phyloP scores from a whole-genome alignment of 768 basidiomycete genomes.

The Cyclocybe aegerita region DNA sequence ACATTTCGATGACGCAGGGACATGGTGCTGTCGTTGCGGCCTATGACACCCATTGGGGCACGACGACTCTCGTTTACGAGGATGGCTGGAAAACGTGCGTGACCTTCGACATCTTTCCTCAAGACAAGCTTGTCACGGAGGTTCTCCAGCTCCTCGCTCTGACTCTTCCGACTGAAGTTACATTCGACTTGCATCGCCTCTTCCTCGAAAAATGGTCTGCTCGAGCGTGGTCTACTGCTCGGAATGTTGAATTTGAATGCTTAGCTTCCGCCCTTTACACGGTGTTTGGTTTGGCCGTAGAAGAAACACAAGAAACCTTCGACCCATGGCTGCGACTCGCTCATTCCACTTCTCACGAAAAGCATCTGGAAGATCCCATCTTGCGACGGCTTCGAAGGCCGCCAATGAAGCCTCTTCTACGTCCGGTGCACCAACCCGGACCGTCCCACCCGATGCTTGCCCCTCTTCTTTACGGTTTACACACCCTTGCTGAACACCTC shows the following conservation, averaged over 20 bases:
- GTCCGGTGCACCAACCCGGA: slow-evolving; percentile 18
- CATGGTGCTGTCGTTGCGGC: slow-evolving; percentile 42
- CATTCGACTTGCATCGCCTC: slow-evolving; percentile 52
- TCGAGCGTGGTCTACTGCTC: slow-evolving; percentile 37
- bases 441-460: slow-evolving; percentile 48
- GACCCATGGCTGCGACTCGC: slow-evolving; percentile 52
- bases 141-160: slow-evolving; percentile 65
- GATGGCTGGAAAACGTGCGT: slow-evolving; percentile 47
- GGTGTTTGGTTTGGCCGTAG: slow-evolving; percentile 38
- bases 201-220: slow-evolving; percentile 63
- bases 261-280: slow-evolving; percentile 52
- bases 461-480: slow-evolving; percentile 70
- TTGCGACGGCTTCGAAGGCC: slow-evolving; percentile 41
- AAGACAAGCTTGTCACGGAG: slow-evolving; percentile 53
- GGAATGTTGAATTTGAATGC: slow-evolving; percentile 55
- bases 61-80: slow-evolving; percentile 51
- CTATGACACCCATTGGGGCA: slow-evolving; percentile 48
- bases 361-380: slow-evolving; percentile 61
- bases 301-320: slow-evolving; percentile 15
- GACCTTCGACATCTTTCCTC: slow-evolving; percentile 55
- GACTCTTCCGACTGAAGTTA: slow-evolving; percentile 53
- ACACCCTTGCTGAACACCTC: slow-evolving; percentile 74
- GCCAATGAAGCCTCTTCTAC: slow-evolving; percentile 21
- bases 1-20: slow-evolving; percentile 16
- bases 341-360: slow-evolving; percentile 38